A percentile compares a stretch with the other conserved stretches of the same genome.
Evolutionary conservation across 352 stramenopile species (phyloP).

Genomic region (Phytophthora fragariae): DNA sequence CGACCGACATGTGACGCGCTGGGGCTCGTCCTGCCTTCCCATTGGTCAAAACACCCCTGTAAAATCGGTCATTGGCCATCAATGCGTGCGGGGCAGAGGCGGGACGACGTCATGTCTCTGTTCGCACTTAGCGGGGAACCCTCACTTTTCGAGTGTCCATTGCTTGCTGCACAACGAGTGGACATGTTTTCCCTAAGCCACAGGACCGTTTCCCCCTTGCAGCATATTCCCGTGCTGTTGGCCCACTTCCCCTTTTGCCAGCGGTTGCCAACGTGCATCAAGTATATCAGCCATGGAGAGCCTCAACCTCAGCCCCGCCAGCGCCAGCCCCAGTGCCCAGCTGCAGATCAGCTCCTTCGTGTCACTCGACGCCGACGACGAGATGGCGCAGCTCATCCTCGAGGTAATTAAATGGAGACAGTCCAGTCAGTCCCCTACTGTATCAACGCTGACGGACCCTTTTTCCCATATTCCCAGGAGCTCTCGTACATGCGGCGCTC

Average conservation of each 20-base stretch:
- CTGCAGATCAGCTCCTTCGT: slow-evolving; percentile 83
- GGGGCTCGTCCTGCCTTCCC: neutral
- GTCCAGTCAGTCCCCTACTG: neutral
- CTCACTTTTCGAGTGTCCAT: slow-evolving; percentile 33
- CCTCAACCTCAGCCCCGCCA: slow-evolving; percentile 8
- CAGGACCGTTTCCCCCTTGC: slow-evolving; percentile 19
- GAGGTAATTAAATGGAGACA: slow-evolving; percentile 48
- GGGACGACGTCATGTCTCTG: slow-evolving; percentile 34
- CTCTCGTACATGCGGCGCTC: slow-evolving; percentile 73
- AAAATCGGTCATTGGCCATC: neutral
- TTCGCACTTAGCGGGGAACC: slow-evolving; percentile 30
- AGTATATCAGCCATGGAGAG: slow-evolving; percentile 44
- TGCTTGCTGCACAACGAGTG: slow-evolving; percentile 26
- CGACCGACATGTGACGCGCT: slow-evolving; percentile 25
- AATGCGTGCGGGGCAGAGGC: neutral
- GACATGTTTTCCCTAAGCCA: slow-evolving; percentile 28
- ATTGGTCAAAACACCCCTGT: slow-evolving; percentile 21
- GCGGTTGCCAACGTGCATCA: slow-evolving; percentile 14
- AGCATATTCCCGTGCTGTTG: slow-evolving; percentile 9
- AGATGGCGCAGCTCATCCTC: slow-evolving; percentile 82
- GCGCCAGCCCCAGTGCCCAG: slow-evolving; percentile 44
- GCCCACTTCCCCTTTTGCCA: slow-evolving; percentile 33
- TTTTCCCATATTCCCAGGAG: slow-evolving; percentile 44
- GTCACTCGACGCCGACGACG: slow-evolving; percentile 75
- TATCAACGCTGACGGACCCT: neutral